Percentiles rank a stretch among this genome's conserved stretches.
phyloP scores from a whole-genome alignment of 495 filamentous ascomycete genomes.

The Paragyromitra xinjiangensis region DNA sequence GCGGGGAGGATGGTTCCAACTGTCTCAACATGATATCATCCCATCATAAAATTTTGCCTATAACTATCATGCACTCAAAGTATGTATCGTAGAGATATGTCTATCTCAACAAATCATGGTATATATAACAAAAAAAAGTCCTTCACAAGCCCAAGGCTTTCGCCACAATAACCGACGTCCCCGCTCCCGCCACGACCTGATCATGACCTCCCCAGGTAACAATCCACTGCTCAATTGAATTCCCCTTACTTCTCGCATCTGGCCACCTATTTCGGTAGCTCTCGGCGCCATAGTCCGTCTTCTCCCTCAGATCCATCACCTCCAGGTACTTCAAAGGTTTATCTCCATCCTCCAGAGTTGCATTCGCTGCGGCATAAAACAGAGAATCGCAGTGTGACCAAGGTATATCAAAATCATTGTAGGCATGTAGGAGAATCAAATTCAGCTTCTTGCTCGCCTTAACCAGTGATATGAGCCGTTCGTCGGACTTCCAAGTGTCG shows the following conservation, averaged over 20 bases:
- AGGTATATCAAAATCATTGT: conserved; percentile 79
- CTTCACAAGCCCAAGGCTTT: conserved; percentile 53
- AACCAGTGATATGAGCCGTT: conserved; percentile 61
- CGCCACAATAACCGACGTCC: conserved; percentile 54
- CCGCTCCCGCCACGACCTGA: conserved; percentile 63
- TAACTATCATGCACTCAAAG: background rate
- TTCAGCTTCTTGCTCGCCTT: conserved; percentile 66
- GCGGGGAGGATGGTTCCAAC: background rate
- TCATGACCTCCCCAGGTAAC: conserved; percentile 68
- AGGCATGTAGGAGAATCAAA: conserved; percentile 78
- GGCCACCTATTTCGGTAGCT: conserved; percentile 54
- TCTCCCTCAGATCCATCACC: conserved; percentile 58
- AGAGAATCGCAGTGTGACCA: conserved; percentile 69
- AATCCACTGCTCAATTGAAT: conserved; percentile 56
- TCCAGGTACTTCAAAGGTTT: conserved; percentile 58
- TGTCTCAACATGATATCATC: background rate
- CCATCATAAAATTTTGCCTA: background rate
- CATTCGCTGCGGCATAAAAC: conserved; percentile 66
- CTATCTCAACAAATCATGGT: conserved; percentile 8
- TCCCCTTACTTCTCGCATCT: conserved; percentile 50
- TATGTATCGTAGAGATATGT: conserved; percentile 10
- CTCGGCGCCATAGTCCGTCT: conserved; percentile 55
- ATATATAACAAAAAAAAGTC: background rate
- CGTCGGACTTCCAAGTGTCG: conserved; percentile 66
- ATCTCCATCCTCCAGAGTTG: conserved; percentile 61